These are phyloP conservation scores for Arthrobotrys sinensis DNA, from an alignment of 2,329 filamentous ascomycete species.

Conservation along the genomic window DNA sequence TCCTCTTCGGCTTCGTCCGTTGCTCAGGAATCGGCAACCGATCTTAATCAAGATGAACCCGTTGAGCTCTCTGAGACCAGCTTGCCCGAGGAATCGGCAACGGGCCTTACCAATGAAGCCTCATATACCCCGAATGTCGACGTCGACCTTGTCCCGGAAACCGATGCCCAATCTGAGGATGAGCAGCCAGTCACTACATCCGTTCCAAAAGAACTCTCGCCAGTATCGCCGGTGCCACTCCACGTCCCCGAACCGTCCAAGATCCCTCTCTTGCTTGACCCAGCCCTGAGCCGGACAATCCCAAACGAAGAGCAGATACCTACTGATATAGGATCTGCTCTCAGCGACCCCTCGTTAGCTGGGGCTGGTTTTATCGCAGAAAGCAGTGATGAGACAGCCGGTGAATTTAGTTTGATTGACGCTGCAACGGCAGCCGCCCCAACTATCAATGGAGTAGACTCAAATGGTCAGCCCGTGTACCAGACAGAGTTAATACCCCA, in stretches of 20 bases:
- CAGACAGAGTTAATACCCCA: slow-evolving; percentile 18
- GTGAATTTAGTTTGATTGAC: slow-evolving; percentile 25
- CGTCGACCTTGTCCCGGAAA: slow-evolving; percentile 39
- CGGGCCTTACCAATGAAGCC: slow-evolving; percentile 30
- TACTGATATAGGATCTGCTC: slow-evolving; percentile 55
- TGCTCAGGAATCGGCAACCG: slow-evolving; percentile 27
- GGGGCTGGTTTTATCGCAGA: slow-evolving; percentile 12
- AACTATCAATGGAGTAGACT: slow-evolving; percentile 22
- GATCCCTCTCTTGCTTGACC: slow-evolving; percentile 81
- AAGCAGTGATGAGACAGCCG: slow-evolving; percentile 8
- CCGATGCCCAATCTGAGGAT: slow-evolving; percentile 41
- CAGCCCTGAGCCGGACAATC: slow-evolving; percentile 71
- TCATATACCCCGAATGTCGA: slow-evolving; percentile 46
- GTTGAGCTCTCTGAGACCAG: slow-evolving; percentile 31
- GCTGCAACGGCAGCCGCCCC: slow-evolving; percentile 11
- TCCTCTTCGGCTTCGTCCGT: slow-evolving; percentile 54
- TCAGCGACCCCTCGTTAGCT: slow-evolving; percentile 51
- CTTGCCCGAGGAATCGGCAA: background rate
- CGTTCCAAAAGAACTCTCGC: slow-evolving; percentile 67
- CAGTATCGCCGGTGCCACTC: slow-evolving; percentile 79
- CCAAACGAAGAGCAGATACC: slow-evolving; percentile 59
- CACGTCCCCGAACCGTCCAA: slow-evolving; percentile 78
- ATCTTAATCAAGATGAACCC: slow-evolving; percentile 37
- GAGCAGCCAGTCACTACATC: slow-evolving; percentile 54
- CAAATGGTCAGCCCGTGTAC: slow-evolving; percentile 16